A percentile compares a stretch with the other conserved stretches of the same genome.
phyloP scores from a whole-genome alignment of 192 early-diverging fungal species.

The Podila clonocystis region DNA sequence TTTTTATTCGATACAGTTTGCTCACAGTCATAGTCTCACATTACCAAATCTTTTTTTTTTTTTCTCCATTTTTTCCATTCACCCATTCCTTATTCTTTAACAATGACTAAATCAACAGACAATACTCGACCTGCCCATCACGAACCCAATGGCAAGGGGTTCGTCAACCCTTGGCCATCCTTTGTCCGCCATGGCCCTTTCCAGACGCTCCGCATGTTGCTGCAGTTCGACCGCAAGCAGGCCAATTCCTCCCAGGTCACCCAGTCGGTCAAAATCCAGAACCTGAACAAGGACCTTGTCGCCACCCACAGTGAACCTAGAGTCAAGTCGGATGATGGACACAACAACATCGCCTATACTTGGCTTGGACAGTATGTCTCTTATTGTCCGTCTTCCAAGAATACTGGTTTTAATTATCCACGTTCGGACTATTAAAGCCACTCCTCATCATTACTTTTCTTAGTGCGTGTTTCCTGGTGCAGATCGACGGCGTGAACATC shows the following conservation, averaged over 20 bases:
- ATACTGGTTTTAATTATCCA: not conserved
- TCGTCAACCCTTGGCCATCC: slow-evolving; percentile 74
- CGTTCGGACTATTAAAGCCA: slow-evolving; percentile 41
- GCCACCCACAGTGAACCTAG: slow-evolving; percentile 23
- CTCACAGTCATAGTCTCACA: not conserved
- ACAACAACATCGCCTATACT: slow-evolving; percentile 11
- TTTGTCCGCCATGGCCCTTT: slow-evolving; percentile 41
- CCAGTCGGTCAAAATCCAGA: slow-evolving; percentile 25
- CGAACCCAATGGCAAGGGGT: slow-evolving; percentile 62
- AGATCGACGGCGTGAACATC: slow-evolving; percentile 72
- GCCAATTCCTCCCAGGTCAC: slow-evolving; percentile 7
- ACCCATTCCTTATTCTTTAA: slow-evolving; percentile 2
- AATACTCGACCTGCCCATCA: slow-evolving; percentile 52
- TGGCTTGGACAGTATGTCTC: slow-evolving; percentile 46
- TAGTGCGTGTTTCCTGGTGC: slow-evolving; percentile 71
- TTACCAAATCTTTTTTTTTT: not conserved
- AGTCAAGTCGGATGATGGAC: slow-evolving; percentile 2
- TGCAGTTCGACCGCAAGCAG: slow-evolving; percentile 17
- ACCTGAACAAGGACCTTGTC: slow-evolving; percentile 34
- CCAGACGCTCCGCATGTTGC: slow-evolving; percentile 3
- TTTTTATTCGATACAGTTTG: not conserved
- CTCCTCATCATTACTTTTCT: not conserved
- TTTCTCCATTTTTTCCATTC: not conserved
- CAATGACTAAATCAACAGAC: not conserved
- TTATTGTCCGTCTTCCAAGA: not conserved